Conservation (phyloP, 768 basidiomycete species). For the Panaeolus papilionaceus region DNA sequence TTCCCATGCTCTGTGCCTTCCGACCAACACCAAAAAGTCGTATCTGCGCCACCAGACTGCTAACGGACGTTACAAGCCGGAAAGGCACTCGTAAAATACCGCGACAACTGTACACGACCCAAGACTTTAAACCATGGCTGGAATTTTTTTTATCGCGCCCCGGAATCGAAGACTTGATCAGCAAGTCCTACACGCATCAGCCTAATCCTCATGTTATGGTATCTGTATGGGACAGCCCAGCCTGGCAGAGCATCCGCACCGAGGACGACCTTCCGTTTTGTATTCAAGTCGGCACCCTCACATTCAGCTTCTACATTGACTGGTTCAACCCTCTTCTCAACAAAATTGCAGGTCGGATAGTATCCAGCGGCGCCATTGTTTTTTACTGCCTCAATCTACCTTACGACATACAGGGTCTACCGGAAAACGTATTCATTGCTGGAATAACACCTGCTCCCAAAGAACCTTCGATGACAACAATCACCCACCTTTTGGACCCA, state of each 20-base stretch:
- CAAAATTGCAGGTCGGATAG: slow-evolving; percentile 31
- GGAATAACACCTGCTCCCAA: slow-evolving; percentile 32
- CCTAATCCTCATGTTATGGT: slow-evolving; percentile 25
- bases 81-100: slow-evolving; percentile 21
- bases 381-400: slow-evolving; percentile 25
- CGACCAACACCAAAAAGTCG: slow-evolving; percentile 20
- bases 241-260: slow-evolving; percentile 28
- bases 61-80: slow-evolving; percentile 16
- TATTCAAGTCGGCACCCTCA: slow-evolving; percentile 16
- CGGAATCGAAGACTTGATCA: slow-evolving; percentile 30
- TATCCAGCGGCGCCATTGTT: slow-evolving; percentile 24
- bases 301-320: slow-evolving; percentile 32
- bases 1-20: slow-evolving; percentile 20
- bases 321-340: slow-evolving; percentile 38
- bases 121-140: slow-evolving; percentile 29
- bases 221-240: slow-evolving; percentile 35
- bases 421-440: slow-evolving; percentile 25
- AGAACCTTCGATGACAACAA: slow-evolving; percentile 28
- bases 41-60: slow-evolving; percentile 23
- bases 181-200: slow-evolving; percentile 19
- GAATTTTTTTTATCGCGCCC: slow-evolving; percentile 28
- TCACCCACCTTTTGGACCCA: slow-evolving; percentile 26
- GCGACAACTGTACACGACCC: slow-evolving; percentile 22
- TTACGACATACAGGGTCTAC: slow-evolving; percentile 19
- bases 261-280: slow-evolving; percentile 20